Evolutionary conservation across 2,329 filamentous ascomycete species (phyloP).

Genomic region (Aspergillus sp.): DNA sequence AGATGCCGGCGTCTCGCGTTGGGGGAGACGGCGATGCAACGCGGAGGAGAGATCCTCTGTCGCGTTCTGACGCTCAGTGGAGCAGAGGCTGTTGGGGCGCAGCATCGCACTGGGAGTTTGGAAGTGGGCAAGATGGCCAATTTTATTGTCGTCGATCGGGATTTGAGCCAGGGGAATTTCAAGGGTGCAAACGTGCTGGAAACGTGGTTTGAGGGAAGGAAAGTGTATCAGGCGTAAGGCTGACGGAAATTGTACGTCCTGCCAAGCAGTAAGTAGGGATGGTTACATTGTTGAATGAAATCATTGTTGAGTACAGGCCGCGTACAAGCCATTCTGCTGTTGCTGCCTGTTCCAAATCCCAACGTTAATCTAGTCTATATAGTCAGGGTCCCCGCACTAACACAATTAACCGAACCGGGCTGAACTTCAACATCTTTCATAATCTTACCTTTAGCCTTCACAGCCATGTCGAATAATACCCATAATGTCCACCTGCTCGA

Average conservation of each 20-base stretch:
- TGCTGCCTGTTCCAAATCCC: too few species aligned
- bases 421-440: background rate
- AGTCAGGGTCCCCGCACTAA: background rate
- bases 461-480: background rate
- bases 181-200: slow-evolving; percentile 28
- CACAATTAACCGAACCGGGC: background rate
- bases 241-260: too few species aligned
- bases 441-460: too few species aligned
- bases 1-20: background rate
- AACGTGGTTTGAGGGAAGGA: slow-evolving; percentile 31
- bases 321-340: too few species aligned
- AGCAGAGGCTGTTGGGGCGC: slow-evolving; percentile 29
- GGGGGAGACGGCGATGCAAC: background rate
- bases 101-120: slow-evolving; percentile 32
- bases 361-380: background rate
- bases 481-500: background rate
- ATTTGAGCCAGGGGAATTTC: slow-evolving; percentile 33
- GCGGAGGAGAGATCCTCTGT: slow-evolving; percentile 16
- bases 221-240: slow-evolving; percentile 13
- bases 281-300: background rate
- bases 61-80: slow-evolving; percentile 32
- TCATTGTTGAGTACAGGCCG: too few species aligned
- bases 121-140: slow-evolving; percentile 36
- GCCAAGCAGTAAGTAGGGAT: too few species aligned
- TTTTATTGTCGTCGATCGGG: slow-evolving; percentile 33